A percentile compares a stretch with the other conserved stretches of the same genome.
Evolutionary conservation across 2,329 filamentous ascomycete genomes (phyloP).

Genomic region (Colletotrichum musae): DNA sequence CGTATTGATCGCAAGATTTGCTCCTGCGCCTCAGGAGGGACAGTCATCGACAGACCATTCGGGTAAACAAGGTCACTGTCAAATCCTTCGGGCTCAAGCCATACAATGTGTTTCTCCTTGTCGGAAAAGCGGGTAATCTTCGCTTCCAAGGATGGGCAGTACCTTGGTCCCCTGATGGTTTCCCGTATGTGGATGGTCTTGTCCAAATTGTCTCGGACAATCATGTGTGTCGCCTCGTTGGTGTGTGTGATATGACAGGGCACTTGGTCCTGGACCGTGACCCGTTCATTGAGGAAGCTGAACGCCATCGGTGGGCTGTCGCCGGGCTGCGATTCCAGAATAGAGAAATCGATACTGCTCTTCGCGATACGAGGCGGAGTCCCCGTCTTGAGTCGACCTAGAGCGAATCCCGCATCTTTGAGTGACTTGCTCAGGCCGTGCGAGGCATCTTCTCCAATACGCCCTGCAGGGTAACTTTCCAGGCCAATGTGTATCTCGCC

Average conservation of each 20-base stretch:
- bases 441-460: constrained; percentile 94
- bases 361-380: constrained; percentile 90
- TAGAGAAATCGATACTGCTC: constrained; percentile 83
- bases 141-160: constrained; percentile 95
- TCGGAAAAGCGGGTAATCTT: constrained; percentile 92
- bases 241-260: constrained; percentile 91
- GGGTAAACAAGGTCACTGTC: constrained; percentile 92
- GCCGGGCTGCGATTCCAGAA: constrained; percentile 81
- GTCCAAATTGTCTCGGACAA: constrained; percentile 91
- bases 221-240: constrained; percentile 84
- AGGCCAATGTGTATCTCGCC: constrained; percentile 97
- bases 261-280: constrained; percentile 85
- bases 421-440: constrained; percentile 94
- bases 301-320: constrained; percentile 92
- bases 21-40: constrained; percentile 89
- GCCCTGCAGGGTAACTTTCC: constrained; percentile 85
- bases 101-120: constrained; percentile 88
- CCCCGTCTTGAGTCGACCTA: constrained; percentile 94
- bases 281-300: constrained; percentile 86
- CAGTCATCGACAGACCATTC: constrained; percentile 97
- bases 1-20: constrained; percentile 86
- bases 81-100: constrained; percentile 97
- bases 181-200: constrained; percentile 97
- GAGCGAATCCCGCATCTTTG: constrained; percentile 86
- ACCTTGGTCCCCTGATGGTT: constrained; percentile 92